A percentile compares a stretch with the other conserved stretches of the same genome.
phyloP scores from a whole-genome alignment of 805 yeast species.

The Isabelozyma heimii region DNA sequence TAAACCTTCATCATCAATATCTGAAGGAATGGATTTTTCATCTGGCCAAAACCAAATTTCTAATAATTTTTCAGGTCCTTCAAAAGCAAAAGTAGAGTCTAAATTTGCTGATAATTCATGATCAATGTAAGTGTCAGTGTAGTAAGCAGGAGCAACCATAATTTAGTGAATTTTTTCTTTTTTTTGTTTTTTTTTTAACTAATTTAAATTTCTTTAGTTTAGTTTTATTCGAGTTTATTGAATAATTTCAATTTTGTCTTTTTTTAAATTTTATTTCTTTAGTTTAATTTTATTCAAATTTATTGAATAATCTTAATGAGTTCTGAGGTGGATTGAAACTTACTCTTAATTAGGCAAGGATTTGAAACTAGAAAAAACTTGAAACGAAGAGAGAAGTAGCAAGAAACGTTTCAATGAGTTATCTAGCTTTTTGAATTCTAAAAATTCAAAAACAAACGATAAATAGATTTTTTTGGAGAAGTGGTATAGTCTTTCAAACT shows the following conservation, averaged over 20 bases:
- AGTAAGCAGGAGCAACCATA: slow-evolving; percentile 44
- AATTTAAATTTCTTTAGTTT: not conserved
- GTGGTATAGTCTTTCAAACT: slow-evolving; percentile 10
- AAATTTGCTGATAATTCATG: slow-evolving; percentile 73
- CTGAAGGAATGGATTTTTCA: slow-evolving; percentile 34
- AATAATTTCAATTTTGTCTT: not conserved
- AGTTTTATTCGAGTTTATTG: slow-evolving; percentile 7
- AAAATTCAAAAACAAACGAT: not conserved
- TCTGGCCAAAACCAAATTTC: slow-evolving; percentile 83
- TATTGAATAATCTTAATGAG: not conserved
- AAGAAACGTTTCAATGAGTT: slow-evolving; percentile 40
- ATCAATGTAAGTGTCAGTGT: slow-evolving; percentile 58
- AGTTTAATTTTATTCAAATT: not conserved
- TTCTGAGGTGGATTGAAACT: slow-evolving; percentile 36
- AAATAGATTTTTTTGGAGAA: not conserved
- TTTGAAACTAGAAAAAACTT: slow-evolving; percentile 15
- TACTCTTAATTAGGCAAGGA: slow-evolving; percentile 26
- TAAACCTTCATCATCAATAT: slow-evolving; percentile 45
- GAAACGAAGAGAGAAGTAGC: slow-evolving; percentile 49
- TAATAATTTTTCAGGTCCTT: slow-evolving; percentile 93
- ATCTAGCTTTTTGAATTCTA: not conserved
- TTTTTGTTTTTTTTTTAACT: slow-evolving; percentile 3
- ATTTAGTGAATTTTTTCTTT: not conserved
- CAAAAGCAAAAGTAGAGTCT: slow-evolving; percentile 91
- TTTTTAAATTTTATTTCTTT: slow-evolving; percentile 1